A percentile compares a stretch with the other conserved stretches of the same genome.
Conservation (phyloP, 768 basidiomycete species). For the Pleurotus djamor region DNA sequence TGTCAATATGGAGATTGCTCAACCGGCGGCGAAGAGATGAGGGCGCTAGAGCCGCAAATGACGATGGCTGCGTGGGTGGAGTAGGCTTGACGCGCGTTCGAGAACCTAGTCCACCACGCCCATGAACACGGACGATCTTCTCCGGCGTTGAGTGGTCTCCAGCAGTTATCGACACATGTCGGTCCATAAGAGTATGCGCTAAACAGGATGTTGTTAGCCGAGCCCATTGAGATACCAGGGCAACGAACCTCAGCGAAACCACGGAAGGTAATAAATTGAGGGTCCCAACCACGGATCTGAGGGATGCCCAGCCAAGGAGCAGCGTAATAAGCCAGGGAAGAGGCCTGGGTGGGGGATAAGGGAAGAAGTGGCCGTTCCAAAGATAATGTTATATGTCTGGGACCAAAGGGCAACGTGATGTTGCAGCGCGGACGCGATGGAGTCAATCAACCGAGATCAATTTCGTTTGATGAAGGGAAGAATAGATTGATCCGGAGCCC, state of each 20-base stretch:
- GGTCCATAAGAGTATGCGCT: not conserved
- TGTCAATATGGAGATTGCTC: not conserved
- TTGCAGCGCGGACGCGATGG: not conserved
- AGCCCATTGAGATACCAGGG: no score
- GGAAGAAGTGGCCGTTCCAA: not conserved
- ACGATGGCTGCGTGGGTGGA: not conserved
- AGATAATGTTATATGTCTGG: not conserved
- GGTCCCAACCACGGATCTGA: no score
- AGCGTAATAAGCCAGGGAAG: not conserved
- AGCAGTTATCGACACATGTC: not conserved
- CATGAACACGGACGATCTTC: not conserved
- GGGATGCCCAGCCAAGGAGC: no score
- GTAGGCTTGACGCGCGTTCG: not conserved
- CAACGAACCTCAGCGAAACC: no score
- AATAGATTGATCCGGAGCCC: not conserved
- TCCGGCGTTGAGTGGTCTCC: not conserved
- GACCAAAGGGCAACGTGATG: not conserved
- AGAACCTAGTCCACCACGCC: not conserved
- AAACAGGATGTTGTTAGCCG: no score
- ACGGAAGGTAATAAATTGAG: no score
- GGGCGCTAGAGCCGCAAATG: not conserved
- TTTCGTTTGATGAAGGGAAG: not conserved
- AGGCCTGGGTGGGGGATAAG: not conserved
- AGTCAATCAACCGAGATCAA: not conserved
- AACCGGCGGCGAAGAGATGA: not conserved